These are phyloP conservation scores for Physcomitrium patens DNA, from an alignment of 225 moss, liverwort and hornwort species.

Conservation along the genomic window DNA sequence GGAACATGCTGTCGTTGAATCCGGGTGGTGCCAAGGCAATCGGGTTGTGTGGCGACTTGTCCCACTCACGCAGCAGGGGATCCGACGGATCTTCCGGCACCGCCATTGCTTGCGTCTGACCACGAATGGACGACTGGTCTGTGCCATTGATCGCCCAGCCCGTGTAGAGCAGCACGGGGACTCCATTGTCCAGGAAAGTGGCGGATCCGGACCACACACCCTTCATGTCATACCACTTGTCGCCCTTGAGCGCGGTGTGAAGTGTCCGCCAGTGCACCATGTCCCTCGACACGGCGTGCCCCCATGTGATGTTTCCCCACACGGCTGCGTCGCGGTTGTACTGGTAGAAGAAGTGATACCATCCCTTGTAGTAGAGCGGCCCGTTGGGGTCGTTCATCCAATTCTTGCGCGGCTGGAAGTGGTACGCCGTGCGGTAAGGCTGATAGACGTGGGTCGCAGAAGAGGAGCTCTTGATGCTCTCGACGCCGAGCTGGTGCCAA, in stretches of 20 bases:
- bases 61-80: slow-evolving; percentile 71
- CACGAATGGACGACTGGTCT: no score
- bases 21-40: slow-evolving; percentile 45
- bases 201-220: slow-evolving; percentile 87
- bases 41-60: slow-evolving; percentile 61
- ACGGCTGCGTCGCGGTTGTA: slow-evolving; percentile 53
- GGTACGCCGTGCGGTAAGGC: slow-evolving; percentile 51
- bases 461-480: neutral
- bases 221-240: slow-evolving; percentile 78
- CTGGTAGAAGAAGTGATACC: slow-evolving; percentile 63
- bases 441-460: slow-evolving; percentile 29
- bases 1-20: slow-evolving; percentile 58
- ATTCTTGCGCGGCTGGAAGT: slow-evolving; percentile 60
- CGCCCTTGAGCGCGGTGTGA: slow-evolving; percentile 70
- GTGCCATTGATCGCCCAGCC: slow-evolving; percentile 50
- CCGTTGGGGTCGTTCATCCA: slow-evolving; percentile 74
- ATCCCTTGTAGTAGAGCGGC: slow-evolving; percentile 59
- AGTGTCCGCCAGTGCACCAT: slow-evolving; percentile 72
- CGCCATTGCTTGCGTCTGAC: slow-evolving; percentile 68
- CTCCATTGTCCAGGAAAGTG: slow-evolving; percentile 49
- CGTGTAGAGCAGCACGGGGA: slow-evolving; percentile 76
- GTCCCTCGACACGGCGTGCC: slow-evolving; percentile 72
- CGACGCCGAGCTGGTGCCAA: slow-evolving; percentile 15
- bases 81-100: slow-evolving; percentile 67
- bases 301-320: slow-evolving; percentile 66